A percentile compares a stretch with the other conserved stretches of the same genome.
Conservation (phyloP, 163 green algal genomes). For the Smithsoniella earleae region DNA sequence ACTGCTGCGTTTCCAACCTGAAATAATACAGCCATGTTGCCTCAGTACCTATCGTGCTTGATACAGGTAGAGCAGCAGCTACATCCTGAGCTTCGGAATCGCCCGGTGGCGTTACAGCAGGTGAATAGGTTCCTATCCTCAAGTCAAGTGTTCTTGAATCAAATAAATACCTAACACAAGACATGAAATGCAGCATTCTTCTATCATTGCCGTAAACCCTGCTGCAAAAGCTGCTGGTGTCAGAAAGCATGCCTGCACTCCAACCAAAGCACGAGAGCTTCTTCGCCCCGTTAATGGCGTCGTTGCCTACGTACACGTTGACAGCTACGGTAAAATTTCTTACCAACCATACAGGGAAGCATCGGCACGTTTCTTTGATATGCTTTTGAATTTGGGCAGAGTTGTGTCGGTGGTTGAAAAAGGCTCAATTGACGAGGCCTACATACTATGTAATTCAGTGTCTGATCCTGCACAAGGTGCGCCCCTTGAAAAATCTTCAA, state of each 20-base stretch:
- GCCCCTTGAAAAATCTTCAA: no score
- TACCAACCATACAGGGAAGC: conserved; percentile 49
- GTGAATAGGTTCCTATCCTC: no score
- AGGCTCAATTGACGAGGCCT: conserved; percentile 51
- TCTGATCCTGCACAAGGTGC: background rate
- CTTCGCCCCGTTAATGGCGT: conserved; percentile 37
- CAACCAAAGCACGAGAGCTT: conserved; percentile 41
- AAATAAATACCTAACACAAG: no score
- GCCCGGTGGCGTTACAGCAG: conserved; percentile 50
- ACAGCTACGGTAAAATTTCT: conserved; percentile 36
- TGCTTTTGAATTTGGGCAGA: conserved; percentile 29
- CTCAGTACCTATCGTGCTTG: no score
- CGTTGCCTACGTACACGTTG: conserved; percentile 46
- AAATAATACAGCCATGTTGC: no score
- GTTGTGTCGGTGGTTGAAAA: conserved; percentile 40
- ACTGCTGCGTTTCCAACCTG: no score
- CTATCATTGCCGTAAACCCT: conserved; percentile 51
- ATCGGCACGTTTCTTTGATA: conserved; percentile 29
- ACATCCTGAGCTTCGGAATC: conserved; percentile 32
- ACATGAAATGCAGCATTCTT: no score
- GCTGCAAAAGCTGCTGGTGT: conserved; percentile 43
- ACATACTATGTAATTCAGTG: conserved; percentile 33
- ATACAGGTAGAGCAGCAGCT: conserved; percentile 44
- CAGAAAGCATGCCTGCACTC: conserved; percentile 50
- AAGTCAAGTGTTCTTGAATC: no score